phyloP scores from a whole-genome alignment of 148 eudicot species.

The Rhododendron henanense region DNA sequence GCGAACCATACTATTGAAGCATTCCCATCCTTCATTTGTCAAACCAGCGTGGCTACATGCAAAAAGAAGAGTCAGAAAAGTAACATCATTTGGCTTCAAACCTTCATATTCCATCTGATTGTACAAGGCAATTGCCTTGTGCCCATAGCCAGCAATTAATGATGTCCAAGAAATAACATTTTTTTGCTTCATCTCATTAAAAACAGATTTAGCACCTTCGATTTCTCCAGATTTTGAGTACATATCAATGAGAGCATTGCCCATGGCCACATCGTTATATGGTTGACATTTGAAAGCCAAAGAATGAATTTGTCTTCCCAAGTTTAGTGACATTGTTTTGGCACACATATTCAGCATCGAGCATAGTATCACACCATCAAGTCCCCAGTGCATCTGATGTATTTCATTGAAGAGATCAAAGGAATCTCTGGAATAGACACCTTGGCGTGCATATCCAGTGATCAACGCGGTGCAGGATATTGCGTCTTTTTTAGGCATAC shows the following conservation, averaged over 20 bases:
- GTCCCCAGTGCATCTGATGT: conserved; percentile 10
- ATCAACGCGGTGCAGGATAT: conserved; percentile 21
- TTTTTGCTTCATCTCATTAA: conserved; percentile 10
- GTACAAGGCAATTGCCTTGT: conserved; percentile 11
- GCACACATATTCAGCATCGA: conserved; percentile 21
- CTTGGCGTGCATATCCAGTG: conserved; percentile 21
- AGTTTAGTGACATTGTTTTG: conserved; percentile 2
- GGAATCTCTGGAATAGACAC: conserved; percentile 6
- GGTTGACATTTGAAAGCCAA: conserved; percentile 16
- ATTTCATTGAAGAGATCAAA: conserved; percentile 21
- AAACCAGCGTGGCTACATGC: conserved; percentile 26
- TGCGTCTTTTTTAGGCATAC: conserved; percentile 11
- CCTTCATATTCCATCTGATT: conserved; percentile 16
- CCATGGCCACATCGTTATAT: conserved; percentile 15
- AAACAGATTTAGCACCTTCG: conserved; percentile 9
- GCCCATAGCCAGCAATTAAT: conserved; percentile 13
- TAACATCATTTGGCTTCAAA: conserved; percentile 18
- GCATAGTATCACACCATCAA: conserved; percentile 20
- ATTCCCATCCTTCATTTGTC: conserved; percentile 18
- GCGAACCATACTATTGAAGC: conserved; percentile 15
- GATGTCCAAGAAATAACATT: conserved; percentile 26
- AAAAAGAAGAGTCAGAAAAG: conserved; percentile 18
- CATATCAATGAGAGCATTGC: conserved; percentile 24
- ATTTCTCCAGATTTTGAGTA: conserved; percentile 22
- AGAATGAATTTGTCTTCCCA: conserved; percentile 21